Percentiles rank a stretch among this genome's conserved stretches.
Conservation (phyloP, 805 yeast genomes). For the Scheffersomyces coipomensis region DNA sequence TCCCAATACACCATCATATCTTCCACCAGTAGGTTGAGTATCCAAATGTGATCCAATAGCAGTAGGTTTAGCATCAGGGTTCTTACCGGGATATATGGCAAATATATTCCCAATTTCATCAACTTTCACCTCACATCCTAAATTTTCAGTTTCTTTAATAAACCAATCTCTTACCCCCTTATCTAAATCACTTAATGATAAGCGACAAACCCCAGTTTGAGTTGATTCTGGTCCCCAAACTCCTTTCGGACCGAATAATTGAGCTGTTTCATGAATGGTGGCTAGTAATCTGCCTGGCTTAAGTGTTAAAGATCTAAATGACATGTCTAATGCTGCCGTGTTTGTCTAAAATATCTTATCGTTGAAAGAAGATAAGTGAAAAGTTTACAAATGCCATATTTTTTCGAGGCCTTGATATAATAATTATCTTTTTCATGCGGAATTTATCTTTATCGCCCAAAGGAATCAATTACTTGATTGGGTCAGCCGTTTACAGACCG, state of each 20-base stretch:
- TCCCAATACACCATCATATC: conserved; percentile 73
- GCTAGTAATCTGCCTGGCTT: conserved; percentile 43
- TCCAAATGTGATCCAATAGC: conserved; percentile 75
- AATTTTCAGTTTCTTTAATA: conserved; percentile 43
- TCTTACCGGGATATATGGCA: conserved; percentile 60
- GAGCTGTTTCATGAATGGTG: conserved; percentile 62
- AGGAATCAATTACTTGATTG: too few relatives aligned
- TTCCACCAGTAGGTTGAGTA: conserved; percentile 78
- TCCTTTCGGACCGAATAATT: conserved; percentile 57
- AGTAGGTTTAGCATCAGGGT: conserved; percentile 47
- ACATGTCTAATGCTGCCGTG: too few relatives aligned
- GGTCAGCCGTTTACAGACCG: too few relatives aligned
- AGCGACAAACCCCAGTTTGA: conserved; percentile 67
- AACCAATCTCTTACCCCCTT: conserved; percentile 69
- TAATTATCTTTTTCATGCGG: too few relatives aligned
- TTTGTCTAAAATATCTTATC: too few relatives aligned
- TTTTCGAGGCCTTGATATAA: too few relatives aligned
- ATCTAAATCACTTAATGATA: conserved; percentile 63
- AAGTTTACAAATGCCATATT: too few relatives aligned
- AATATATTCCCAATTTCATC: conserved; percentile 72
- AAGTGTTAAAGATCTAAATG: neutral
- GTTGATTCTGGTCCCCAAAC: conserved; percentile 56
- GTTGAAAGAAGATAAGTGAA: too few relatives aligned
- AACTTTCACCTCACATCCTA: conserved; percentile 59
- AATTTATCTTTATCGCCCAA: too few relatives aligned